phyloP scores from a whole-genome alignment of 2,329 filamentous ascomycete species.

The Thelonectria blattea region DNA sequence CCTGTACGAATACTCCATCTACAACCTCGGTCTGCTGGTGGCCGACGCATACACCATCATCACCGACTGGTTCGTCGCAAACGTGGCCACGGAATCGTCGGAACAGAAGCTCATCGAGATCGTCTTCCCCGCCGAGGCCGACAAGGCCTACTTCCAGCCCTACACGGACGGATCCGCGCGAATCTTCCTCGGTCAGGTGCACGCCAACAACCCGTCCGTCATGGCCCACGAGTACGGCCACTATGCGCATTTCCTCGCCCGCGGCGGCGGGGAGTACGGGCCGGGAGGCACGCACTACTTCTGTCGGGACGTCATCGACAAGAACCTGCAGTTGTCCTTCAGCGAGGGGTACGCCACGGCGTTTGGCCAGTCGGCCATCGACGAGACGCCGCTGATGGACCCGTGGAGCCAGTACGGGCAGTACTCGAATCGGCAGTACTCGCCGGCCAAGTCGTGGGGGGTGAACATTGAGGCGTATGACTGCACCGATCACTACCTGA shows the following conservation, averaged over 20 bases:
- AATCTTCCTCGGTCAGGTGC: not conserved
- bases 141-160: not conserved
- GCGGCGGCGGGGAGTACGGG: not conserved
- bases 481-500: not conserved
- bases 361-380: not conserved
- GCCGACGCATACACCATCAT: not conserved
- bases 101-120: not conserved
- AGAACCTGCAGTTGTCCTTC: not conserved
- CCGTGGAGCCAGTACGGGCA: not conserved
- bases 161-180: not conserved
- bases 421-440: not conserved
- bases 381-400: not conserved
- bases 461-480: not conserved
- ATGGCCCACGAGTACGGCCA: conserved; percentile 9
- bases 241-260: not conserved
- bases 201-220: conserved; percentile 5
- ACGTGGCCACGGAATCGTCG: not conserved
- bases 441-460: not conserved
- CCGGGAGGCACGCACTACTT: not conserved
- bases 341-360: conserved; percentile 1
- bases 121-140: not conserved
- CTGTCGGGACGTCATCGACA: not conserved
- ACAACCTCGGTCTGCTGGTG: not conserved
- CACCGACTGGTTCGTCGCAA: not conserved
- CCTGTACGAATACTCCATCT: not conserved